Evolutionary conservation across 768 basidiomycete species (phyloP), one percentile per base, ranked within the genome.

Genomic region (Rhodotorula paludigena): DNA sequence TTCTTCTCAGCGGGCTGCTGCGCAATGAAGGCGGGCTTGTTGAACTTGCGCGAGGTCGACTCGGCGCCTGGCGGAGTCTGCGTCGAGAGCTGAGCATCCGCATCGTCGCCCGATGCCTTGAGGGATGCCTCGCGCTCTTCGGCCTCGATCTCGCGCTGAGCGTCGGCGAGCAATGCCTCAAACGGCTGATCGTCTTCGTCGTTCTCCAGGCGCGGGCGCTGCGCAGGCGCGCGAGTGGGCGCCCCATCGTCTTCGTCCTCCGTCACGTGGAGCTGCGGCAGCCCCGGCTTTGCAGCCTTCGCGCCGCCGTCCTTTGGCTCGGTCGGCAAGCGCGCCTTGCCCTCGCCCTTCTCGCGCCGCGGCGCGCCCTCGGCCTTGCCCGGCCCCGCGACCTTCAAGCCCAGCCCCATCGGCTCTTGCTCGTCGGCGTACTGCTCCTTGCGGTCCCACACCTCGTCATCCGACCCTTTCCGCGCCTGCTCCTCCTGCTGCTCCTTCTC

Each of bases 291-390:
- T 21, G 33, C 21, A 2, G 12, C n/a, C n/a, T 18, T 10, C 3
- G 12, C 56, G 30, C 12, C 39, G 23, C 35, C 57, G 16, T 54
- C 61, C 25, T 45, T 35, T 7, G n/a, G 25, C 44, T 35, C 35
- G 57, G 58, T 60, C 36, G 71, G 57, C 28, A 68, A 28, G 14
- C 59, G 12, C 20, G 59, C 63, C 66, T 68, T 64, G 33, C 39
- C 71, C 18, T 49, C 47, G 28, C 38, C 51, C 44, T 58, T 36
- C 30, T 39, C n/a, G 11, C 28, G 48, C 21, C 53, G 51, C 7
- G 9, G 48, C 48, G 48, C 28, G 21, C 23, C 57, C n/a, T 39
- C 54, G 16, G 52, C n/a, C 45, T 30, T 25, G 28, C 47, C 44
- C 38, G 55, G 11, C 30, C 33, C n/a, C 57, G 23, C 33, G 23